Evolutionary conservation across 2,329 filamentous ascomycete species (phyloP), one percentile per base, ranked within the genome.

Genomic region (Neophaeococcomyces mojaviensis): DNA sequence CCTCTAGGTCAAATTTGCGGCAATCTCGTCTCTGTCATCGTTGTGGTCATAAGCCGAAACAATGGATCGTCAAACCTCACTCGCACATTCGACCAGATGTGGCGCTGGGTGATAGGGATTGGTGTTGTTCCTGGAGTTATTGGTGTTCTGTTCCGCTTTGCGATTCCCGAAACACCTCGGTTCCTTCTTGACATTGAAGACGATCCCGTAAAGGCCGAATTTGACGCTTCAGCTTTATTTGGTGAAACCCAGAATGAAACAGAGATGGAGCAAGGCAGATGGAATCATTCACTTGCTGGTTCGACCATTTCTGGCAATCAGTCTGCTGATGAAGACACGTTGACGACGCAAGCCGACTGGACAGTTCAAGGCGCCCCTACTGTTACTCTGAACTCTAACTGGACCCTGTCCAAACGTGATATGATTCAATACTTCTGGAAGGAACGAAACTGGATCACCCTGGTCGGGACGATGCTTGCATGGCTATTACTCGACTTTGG

Each of bases 61-160:
- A 53, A 53, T 19, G 51, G 55, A 4, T 49, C 49, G 15, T 57
- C 53, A 12, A 62, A 67, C 33, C 45, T 64, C 13, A 51, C 50
- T 7, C 60, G 62, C 4, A 63, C 66, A 3, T 65, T 82, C 1
- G 80, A 84, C 52, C 75, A 71, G 1, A 77, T 82, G 51, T 84
- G 81, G 80, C 72, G 81, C 39, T 81, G 81, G 56, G 77, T 84
- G 24, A 76, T 83, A 51, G 81, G 79, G 2, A 76, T 80, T 0
- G 81, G 81, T 5, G 79, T 79, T 7, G 68, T 82, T 0, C 81
- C 81, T 0, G 80, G 79, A 3, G 64, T 79, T 10, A 65, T 84
- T 7, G 80, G 81, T 53, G 78, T 82, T 49, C 68, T 81, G 32
- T 83, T 83, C 55, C 77, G 81, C 15, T 79, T 84, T 59, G 78